Base-by-base conservation (phyloP, 192 early-diverging fungal species). In the Coemansia furcata region DNA sequence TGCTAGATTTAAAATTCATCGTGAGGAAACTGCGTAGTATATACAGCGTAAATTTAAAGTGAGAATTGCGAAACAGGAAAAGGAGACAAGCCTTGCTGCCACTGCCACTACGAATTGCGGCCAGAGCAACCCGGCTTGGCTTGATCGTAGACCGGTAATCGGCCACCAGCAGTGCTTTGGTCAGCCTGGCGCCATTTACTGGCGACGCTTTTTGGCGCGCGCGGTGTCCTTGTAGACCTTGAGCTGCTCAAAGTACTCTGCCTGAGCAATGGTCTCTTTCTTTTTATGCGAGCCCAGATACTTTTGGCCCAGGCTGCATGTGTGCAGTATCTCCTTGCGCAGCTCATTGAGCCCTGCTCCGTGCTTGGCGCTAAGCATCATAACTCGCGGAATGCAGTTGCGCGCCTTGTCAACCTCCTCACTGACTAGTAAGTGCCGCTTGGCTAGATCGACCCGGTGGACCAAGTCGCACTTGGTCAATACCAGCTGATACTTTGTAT, bases 391-490 rank as follows among this genome's bases (percentile, higher is more conserved):
- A 23, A 80, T 69, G 67, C 83, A 84, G 75, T 77, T 60, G 14
- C 55, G 60, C 46, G 71, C 71, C 32, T 68, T 57, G 8, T 55
- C 49, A 8, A 76, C 61, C 42, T 82, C 84, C 43, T 86, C 69
- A 46, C 85, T 71, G 7, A 88, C 71, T 3, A 89, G 37, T 65
- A 83, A 66, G 36, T 90, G 80, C 4, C 84, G 82, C 29, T 88
- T 83, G 4, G 90, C 92, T 21, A 93, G 82, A 19, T 86, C 85
- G 9, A 82, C 78, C 14, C 87, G 78, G 17, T 83, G 76, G 2
- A 90, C 83, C 19, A 91, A 68, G 69, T 93, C 92, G 71, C 90
- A 91, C 62, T 93, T 93, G 33, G 92, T 93, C 57, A 84, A 61
- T 6, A 83, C 61, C 38, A 83, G 57, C 70, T 83, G 81, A 63